Percentiles rank a stretch among this genome's conserved stretches.
Evolutionary conservation across 371 early-diverging fungal species (phyloP).

Genomic region (Syncephalastrum monosporum): DNA sequence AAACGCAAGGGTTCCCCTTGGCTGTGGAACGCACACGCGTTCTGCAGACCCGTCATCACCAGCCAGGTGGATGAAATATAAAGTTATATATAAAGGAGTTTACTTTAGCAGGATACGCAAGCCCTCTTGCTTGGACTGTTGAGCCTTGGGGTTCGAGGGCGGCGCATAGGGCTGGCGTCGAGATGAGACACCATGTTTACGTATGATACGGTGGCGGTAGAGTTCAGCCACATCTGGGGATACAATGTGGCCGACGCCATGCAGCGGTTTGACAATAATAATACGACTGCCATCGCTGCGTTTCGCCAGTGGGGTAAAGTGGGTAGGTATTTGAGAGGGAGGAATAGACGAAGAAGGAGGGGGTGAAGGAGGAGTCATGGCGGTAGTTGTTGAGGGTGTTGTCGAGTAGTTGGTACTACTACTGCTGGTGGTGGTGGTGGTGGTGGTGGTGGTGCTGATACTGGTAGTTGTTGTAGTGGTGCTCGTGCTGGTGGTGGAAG

Average conservation of each 20-base stretch:
- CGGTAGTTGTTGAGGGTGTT: too few species aligned
- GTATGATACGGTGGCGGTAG: constrained; percentile 40
- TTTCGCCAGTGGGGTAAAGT: too few species aligned
- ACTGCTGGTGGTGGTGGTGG: too few species aligned
- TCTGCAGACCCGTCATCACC: too few species aligned
- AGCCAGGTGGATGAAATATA: too few species aligned
- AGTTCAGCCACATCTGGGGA: constrained; percentile 26
- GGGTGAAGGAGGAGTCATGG: constrained; percentile 10
- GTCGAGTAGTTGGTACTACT: not conserved
- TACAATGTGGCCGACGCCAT: too few species aligned
- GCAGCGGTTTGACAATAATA: too few species aligned
- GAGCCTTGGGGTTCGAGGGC: not conserved
- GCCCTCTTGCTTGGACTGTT: not conserved
- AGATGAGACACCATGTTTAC: constrained; percentile 12
- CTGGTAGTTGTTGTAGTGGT: constrained; percentile 8
- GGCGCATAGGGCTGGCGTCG: not conserved
- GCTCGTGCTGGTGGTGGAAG: constrained; percentile 8
- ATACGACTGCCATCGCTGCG: too few species aligned
- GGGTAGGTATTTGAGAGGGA: too few species aligned
- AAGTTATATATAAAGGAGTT: too few species aligned
- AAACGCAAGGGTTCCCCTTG: too few species aligned
- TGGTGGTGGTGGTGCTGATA: constrained; percentile 10
- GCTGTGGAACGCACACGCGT: too few species aligned
- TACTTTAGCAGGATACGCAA: constrained; percentile 1
- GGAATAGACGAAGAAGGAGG: constrained; percentile 2